Conservation (phyloP, 208 protist genomes). For the Trypanosoma platydactyli region DNA sequence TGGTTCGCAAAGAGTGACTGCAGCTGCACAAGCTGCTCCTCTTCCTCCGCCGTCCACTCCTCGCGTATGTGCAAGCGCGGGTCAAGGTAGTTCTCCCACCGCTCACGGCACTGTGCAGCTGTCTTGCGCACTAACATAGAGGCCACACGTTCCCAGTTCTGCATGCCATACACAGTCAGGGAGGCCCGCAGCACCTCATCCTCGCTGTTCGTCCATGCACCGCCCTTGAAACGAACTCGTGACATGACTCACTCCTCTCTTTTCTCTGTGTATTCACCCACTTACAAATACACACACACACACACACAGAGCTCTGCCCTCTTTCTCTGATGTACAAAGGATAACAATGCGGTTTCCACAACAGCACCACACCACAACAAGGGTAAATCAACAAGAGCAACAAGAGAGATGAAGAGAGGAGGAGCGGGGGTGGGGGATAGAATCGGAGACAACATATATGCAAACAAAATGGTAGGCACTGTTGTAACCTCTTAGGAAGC, state of each 20-base stretch:
- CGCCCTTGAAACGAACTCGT: slow-evolving; percentile 95
- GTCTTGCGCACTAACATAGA: slow-evolving; percentile 98
- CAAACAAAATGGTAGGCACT: too few relatives aligned
- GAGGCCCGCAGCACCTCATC: slow-evolving; percentile 99
- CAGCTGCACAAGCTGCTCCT: slow-evolving; percentile 99
- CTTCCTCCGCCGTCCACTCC: slow-evolving; percentile 98
- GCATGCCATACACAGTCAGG: slow-evolving; percentile 99
- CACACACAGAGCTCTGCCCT: neutral
- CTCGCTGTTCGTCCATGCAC: slow-evolving; percentile 99
- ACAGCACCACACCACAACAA: too few relatives aligned
- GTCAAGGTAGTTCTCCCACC: slow-evolving; percentile 99
- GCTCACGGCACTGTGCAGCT: slow-evolving; percentile 99
- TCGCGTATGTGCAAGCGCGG: slow-evolving; percentile 98
- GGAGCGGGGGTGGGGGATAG: neutral
- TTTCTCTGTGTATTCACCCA: slow-evolving; percentile 13
- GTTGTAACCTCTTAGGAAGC: too few relatives aligned
- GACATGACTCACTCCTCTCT: slow-evolving; percentile 49
- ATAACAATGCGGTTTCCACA: too few relatives aligned
- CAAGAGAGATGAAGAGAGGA: neutral
- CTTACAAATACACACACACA: neutral
- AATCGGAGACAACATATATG: neutral
- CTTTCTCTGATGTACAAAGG: neutral
- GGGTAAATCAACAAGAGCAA: neutral
- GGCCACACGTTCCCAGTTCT: slow-evolving; percentile 98
- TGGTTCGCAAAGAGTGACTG: slow-evolving; percentile 98